These are phyloP conservation scores for Rhizophora mangle DNA, from an alignment of 345 rosid genomes.

Conservation along the genomic window DNA sequence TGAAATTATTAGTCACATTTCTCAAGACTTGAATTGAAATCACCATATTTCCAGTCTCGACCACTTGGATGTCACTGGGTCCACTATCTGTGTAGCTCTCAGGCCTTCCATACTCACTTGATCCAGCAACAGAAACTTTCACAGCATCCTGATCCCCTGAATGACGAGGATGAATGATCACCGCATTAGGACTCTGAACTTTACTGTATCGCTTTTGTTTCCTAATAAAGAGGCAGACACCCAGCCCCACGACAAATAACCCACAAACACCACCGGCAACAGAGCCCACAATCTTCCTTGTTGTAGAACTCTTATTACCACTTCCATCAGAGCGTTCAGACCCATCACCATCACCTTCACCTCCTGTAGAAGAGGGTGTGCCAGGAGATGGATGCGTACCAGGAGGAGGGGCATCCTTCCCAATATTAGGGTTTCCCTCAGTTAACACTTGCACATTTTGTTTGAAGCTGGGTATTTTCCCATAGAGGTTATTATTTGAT, in stretches of 20 bases:
- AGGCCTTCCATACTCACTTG: conserved; percentile 41
- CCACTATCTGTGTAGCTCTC: conserved; percentile 31
- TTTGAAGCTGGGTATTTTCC: conserved; percentile 48
- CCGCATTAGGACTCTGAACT: conserved; percentile 55
- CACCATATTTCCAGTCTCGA: neutral
- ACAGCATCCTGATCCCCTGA: conserved; percentile 54
- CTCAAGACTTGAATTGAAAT: neutral
- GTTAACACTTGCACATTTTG: conserved; percentile 30
- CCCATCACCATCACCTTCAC: neutral
- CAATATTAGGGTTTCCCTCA: conserved; percentile 51
- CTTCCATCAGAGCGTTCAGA: conserved; percentile 22
- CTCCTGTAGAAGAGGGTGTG: conserved; percentile 12
- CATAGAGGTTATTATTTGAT: conserved; percentile 57
- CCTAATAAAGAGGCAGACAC: conserved; percentile 30
- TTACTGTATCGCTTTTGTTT: conserved; percentile 40
- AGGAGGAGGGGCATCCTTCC: conserved; percentile 28
- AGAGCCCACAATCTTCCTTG: conserved; percentile 48
- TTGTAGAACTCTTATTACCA: conserved; percentile 28
- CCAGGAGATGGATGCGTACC: conserved; percentile 22
- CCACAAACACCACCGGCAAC: conserved; percentile 47
- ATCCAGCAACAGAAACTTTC: conserved; percentile 50
- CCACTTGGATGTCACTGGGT: neutral
- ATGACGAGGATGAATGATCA: conserved; percentile 57
- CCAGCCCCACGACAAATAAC: conserved; percentile 41
- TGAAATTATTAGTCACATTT: conserved; percentile 3